These are phyloP conservation scores for Rhizopogon vesiculosus DNA, from an alignment of 768 basidiomycete genomes.

Conservation along the genomic window DNA sequence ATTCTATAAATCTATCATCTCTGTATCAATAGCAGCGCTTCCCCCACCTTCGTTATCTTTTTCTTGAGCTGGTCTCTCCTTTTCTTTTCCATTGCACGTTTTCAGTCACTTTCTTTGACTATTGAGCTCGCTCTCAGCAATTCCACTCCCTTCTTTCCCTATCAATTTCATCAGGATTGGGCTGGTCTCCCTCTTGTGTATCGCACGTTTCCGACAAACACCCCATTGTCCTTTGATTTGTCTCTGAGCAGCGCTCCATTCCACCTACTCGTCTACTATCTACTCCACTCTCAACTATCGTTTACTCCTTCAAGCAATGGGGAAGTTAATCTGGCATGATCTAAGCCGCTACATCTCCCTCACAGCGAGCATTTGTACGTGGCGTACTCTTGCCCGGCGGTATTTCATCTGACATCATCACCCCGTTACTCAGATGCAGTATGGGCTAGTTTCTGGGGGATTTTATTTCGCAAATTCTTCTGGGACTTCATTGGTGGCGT, in stretches of 20 bases:
- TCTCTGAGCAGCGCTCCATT: conserved; percentile 14
- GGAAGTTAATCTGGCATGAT: conserved; percentile 78
- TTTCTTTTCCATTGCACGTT: conserved; percentile 20
- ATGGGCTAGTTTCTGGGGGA: conserved; percentile 78
- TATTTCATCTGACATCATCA: conserved; percentile 6
- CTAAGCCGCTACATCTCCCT: conserved; percentile 66
- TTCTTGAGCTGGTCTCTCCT: conserved; percentile 30
- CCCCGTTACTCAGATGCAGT: conserved; percentile 50
- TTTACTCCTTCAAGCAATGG: conserved; percentile 43
- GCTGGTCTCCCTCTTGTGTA: conserved; percentile 29
- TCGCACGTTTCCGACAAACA: conserved; percentile 20
- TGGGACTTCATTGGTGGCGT: conserved; percentile 91
- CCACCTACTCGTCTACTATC: conserved; percentile 1
- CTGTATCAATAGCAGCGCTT: conserved; percentile 9
- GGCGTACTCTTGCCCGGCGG: conserved; percentile 1
- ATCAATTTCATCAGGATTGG: conserved; percentile 10
- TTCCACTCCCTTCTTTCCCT: conserved; percentile 2
- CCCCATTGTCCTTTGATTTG: conserved; percentile 13
- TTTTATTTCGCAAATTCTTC: conserved; percentile 91
- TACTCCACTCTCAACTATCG: neutral
- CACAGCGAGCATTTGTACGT: conserved; percentile 71
- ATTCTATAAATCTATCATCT: conserved; percentile 7
- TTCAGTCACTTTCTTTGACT: conserved; percentile 15
- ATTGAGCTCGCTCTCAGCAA: conserved; percentile 13
- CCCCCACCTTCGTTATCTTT: conserved; percentile 1